Evolutionary conservation across 768 basidiomycete genomes (phyloP).

Genomic region (Pleurotus platypus): DNA sequence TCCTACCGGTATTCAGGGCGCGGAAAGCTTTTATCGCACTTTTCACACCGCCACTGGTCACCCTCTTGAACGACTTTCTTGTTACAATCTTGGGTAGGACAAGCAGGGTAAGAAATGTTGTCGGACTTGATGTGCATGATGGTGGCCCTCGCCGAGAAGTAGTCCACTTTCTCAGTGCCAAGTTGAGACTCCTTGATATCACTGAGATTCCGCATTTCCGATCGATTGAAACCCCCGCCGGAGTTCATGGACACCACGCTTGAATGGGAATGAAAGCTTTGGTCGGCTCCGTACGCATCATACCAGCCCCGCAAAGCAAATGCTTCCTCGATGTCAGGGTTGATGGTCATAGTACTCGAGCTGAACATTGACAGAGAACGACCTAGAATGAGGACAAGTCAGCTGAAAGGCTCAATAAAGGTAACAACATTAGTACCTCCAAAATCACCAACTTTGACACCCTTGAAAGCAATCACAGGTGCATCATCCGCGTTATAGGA

Average conservation of each 20-base stretch:
- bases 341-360: constrained; percentile 75
- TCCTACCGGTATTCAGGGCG: constrained; percentile 80
- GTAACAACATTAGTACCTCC: constrained; percentile 46
- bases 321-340: constrained; percentile 91
- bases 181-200: constrained; percentile 78
- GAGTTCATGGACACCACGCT: constrained; percentile 31
- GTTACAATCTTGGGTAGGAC: constrained; percentile 73
- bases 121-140: constrained; percentile 85
- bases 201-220: constrained; percentile 66
- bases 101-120: constrained; percentile 85
- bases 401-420: neutral
- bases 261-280: constrained; percentile 72
- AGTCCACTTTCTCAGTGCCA: constrained; percentile 76
- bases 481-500: constrained; percentile 54
- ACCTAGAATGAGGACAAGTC: constrained; percentile 39
- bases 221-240: constrained; percentile 57
- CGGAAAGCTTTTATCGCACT: constrained; percentile 71
- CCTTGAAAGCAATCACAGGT: constrained; percentile 90
- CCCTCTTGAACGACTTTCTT: constrained; percentile 81
- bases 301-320: constrained; percentile 91
- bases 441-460: constrained; percentile 90
- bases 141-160: constrained; percentile 78
- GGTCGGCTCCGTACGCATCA: constrained; percentile 60
- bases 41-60: constrained; percentile 90
- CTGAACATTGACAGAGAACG: constrained; percentile 83